Percentiles rank a stretch among this genome's conserved stretches.
Conservation (phyloP, 345 rosid species). For the Camelina laxa region DNA sequence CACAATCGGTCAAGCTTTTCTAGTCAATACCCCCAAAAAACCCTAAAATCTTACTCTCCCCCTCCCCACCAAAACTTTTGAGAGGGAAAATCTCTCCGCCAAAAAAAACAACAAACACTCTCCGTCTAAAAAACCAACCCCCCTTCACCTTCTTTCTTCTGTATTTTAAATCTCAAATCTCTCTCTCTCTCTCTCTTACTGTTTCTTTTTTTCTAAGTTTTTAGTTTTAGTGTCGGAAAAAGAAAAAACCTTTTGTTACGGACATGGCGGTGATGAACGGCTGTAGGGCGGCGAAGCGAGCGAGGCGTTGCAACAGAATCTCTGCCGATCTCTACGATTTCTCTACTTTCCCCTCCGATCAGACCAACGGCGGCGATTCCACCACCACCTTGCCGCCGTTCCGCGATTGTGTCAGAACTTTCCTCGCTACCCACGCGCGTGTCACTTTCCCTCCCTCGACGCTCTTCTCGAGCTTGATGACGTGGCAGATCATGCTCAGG, state of each 20-base stretch:
- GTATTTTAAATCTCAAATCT: not conserved
- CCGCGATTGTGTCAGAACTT: conserved; percentile 49
- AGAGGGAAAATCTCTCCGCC: conserved; percentile 48
- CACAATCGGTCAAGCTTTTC: conserved; percentile 37
- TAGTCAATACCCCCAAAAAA: conserved; percentile 42
- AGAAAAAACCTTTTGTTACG: conserved; percentile 10
- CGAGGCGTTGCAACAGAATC: conserved; percentile 52
- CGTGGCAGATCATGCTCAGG: conserved; percentile 65
- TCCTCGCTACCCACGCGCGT: conserved; percentile 57
- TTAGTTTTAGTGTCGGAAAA: conserved; percentile 6
- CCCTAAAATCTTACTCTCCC: conserved; percentile 29
- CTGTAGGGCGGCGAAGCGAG: conserved; percentile 58
- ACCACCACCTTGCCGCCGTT: conserved; percentile 47
- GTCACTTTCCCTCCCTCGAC: conserved; percentile 54
- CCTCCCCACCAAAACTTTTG: conserved; percentile 12
- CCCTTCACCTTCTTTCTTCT: not conserved
- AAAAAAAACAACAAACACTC: not conserved
- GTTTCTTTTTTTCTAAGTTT: not conserved
- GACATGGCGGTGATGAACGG: conserved; percentile 44
- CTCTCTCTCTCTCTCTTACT: not conserved
- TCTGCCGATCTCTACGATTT: conserved; percentile 62
- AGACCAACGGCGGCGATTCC: not conserved
- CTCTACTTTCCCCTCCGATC: conserved; percentile 50
- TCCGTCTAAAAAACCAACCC: conserved; percentile 1
- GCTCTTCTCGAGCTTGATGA: conserved; percentile 57